Conservation (phyloP, 2,329 filamentous ascomycete genomes). For the Pseudocercospora pini-densiflorae region DNA sequence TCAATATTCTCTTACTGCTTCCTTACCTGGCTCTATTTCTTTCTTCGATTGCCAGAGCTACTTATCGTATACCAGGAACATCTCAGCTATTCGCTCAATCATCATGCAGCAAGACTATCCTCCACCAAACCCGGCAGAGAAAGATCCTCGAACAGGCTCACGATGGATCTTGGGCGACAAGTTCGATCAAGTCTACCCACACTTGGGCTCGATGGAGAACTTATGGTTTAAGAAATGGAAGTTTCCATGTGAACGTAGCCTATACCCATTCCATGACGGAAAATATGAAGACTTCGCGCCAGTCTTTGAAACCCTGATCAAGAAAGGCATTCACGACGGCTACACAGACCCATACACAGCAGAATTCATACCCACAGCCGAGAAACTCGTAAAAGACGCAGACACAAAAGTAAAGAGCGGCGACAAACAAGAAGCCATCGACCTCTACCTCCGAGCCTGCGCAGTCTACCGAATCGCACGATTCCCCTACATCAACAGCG, state of each 20-base stretch:
- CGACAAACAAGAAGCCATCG: constrained; percentile 37
- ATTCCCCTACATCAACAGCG: constrained; percentile 45
- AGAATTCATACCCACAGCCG: constrained; percentile 43
- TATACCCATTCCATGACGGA: constrained; percentile 39
- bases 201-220: constrained; percentile 63
- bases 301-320: constrained; percentile 43
- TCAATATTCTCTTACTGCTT: not conserved
- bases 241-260: constrained; percentile 37
- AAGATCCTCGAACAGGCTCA: constrained; percentile 40
- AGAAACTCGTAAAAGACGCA: constrained; percentile 38
- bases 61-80: not conserved
- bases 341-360: constrained; percentile 44
- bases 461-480: constrained; percentile 44
- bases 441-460: constrained; percentile 43
- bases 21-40: not conserved
- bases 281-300: constrained; percentile 45
- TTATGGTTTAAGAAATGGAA: constrained; percentile 51
- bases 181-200: constrained; percentile 56
- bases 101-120: constrained; percentile 7
- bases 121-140: constrained; percentile 25
- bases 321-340: constrained; percentile 44
- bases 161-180: constrained; percentile 51
- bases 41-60: not conserved
- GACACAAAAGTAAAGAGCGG: constrained; percentile 30
- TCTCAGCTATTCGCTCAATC: not conserved